Evolutionary conservation across 2,329 filamentous ascomycete genomes (phyloP).

Genomic region (Neofusicoccum kwambonambiense): DNA sequence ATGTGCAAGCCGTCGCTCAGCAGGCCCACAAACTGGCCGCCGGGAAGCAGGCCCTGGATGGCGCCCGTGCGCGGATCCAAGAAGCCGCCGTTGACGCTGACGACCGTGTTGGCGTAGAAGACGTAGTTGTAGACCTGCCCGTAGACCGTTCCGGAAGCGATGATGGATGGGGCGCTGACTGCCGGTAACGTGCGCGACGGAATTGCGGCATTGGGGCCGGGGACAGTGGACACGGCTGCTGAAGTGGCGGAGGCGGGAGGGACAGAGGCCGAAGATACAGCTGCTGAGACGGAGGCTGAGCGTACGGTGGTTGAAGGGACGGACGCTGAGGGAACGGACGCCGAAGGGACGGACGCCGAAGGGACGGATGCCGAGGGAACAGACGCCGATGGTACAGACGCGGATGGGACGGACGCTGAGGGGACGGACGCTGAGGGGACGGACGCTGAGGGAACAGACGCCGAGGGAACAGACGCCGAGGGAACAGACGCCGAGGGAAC

Average conservation of each 20-base stretch:
- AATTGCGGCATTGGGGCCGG: not conserved
- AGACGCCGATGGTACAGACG: too few relatives aligned
- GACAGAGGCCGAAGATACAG: not conserved
- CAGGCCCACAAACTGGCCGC: constrained; percentile 10
- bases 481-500: too few relatives aligned
- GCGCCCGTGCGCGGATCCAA: constrained; percentile 12
- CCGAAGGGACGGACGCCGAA: not conserved
- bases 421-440: too few relatives aligned
- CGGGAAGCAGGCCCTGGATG: constrained; percentile 9
- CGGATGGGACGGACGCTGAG: too few relatives aligned
- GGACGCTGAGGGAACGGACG: not conserved
- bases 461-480: too few relatives aligned
- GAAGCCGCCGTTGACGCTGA: constrained; percentile 15
- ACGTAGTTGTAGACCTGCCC: constrained; percentile 17
- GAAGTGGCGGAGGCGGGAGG: not conserved
- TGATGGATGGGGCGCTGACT: not conserved
- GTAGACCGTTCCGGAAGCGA: constrained; percentile 13
- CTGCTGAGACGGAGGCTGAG: too few relatives aligned
- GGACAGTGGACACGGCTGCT: not conserved
- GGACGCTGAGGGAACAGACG: too few relatives aligned
- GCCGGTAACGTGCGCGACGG: not conserved
- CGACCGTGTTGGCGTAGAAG: constrained; percentile 17
- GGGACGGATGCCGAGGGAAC: too few relatives aligned
- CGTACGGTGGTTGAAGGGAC: not conserved
- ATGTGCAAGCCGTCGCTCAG: constrained; percentile 14